Conservation (phyloP, 495 filamentous ascomycete genomes). For the Xylaria castorea region DNA sequence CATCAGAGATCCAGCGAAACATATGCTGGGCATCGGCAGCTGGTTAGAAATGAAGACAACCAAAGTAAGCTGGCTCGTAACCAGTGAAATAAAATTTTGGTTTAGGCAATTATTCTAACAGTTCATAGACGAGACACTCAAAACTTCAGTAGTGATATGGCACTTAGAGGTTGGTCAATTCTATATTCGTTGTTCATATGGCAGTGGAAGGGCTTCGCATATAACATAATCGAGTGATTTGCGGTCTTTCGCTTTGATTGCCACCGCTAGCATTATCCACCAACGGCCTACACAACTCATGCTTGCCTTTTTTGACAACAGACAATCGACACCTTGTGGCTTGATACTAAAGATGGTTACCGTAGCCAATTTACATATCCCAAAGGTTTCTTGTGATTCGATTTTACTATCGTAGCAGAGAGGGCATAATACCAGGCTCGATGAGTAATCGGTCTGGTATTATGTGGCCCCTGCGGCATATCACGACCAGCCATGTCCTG, state of each 20-base stretch:
- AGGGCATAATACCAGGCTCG: background rate
- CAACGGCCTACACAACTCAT: background rate
- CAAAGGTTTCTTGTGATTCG: background rate
- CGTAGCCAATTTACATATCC: background rate
- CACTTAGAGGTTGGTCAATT: background rate
- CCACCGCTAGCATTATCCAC: background rate
- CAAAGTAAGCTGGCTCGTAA: too few species aligned
- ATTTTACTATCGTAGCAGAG: background rate
- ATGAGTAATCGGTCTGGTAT: too few species aligned
- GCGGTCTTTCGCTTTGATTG: background rate
- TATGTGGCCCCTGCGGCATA: background rate
- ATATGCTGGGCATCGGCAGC: too few species aligned
- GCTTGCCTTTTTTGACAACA: too few species aligned
- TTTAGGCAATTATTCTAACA: too few species aligned
- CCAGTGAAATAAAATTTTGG: too few species aligned
- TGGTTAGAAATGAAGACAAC: too few species aligned
- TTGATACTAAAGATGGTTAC: background rate
- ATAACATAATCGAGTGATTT: background rate
- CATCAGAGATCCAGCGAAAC: too few species aligned
- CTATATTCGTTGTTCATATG: background rate
- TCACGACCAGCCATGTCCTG: too few species aligned
- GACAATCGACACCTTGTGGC: background rate
- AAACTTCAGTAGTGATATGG: background rate
- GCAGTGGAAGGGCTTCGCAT: background rate
- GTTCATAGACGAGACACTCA: background rate